Conservation (phyloP, 495 filamentous ascomycete species). For the Tuber borchii region DNA sequence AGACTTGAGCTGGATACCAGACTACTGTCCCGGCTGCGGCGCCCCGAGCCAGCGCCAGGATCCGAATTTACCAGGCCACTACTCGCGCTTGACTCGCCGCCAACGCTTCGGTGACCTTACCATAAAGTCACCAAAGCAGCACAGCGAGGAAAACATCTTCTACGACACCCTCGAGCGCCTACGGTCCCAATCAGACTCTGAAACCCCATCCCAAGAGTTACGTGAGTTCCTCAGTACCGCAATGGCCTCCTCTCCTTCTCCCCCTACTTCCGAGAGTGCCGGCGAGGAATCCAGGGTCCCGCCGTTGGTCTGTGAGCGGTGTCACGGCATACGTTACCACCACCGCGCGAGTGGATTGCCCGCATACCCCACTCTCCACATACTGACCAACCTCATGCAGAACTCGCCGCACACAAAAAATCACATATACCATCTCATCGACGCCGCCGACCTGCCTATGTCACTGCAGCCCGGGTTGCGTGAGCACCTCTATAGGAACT, state of each 20-base stretch:
- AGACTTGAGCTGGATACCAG: constrained; percentile 48
- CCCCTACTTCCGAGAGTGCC: not conserved
- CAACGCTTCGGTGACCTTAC: constrained; percentile 45
- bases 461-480: constrained; percentile 67
- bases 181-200: constrained; percentile 21
- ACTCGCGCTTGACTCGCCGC: constrained; percentile 53
- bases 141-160: constrained; percentile 43
- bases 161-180: constrained; percentile 28
- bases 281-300: not conserved
- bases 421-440: constrained; percentile 94
- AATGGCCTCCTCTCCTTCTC: not conserved
- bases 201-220: not conserved
- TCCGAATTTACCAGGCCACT: constrained; percentile 71
- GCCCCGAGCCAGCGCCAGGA: constrained; percentile 68
- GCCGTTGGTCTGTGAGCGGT: constrained; percentile 70
- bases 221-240: not conserved
- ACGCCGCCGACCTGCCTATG: constrained; percentile 95
- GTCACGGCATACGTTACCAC: constrained; percentile 73
- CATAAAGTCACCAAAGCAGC: constrained; percentile 27
- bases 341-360: constrained; percentile 46
- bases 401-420: constrained; percentile 82
- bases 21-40: constrained; percentile 79
- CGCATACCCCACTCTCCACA: constrained; percentile 58
- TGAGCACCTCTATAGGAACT: constrained; percentile 35
- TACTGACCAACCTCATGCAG: constrained; percentile 70